Base-by-base conservation (phyloP, 257 asterid genomes). In the Henckelia pumila region DNA sequence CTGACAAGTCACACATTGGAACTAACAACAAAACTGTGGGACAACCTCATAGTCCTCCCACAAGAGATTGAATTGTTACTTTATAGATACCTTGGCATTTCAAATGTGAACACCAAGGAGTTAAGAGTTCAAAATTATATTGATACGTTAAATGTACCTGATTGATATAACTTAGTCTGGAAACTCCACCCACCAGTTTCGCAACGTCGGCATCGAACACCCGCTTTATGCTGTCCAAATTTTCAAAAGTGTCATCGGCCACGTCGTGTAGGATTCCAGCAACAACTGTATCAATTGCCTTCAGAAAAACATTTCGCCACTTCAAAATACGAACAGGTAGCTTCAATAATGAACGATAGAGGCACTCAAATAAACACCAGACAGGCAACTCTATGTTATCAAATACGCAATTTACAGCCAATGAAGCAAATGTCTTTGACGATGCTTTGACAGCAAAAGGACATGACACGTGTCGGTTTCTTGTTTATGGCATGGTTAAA, bases 191-290 rank as follows among this genome's bases (percentile, higher is more conserved):
- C 19, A 92, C 98, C 84, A 92, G 68, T 79, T 85, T 86, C 29
- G 92, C 96, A 61, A 89, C 88, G 71, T 89, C 97, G 35, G 79
- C 69, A 71, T 81, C 97, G 78, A 92, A 92, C 72, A 86, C 96
- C 60, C 72, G 82, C 84, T 89, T 89, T 68, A 92, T 83, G 83
- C 80, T 77, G 70, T 79, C 75, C 82, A 92, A 79, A 77, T 80
- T 89, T 79, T 88, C 95, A 73, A 79, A 1, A 9, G 97, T 85
- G 78, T 92, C 98, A 73, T 89, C 98, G 73, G 90, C 81, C 61
- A 88, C 84, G 63, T 92, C 98, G 56, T 92, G 98, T 68, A 92
- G 98, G 82, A 92, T 86, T 70, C 97, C 98, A 69, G 98, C 95
- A 13, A 89, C 97, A 69, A 92, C 86, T 17, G 98, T 88, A 81